These are phyloP conservation scores for Fusarium veterinarium DNA, from an alignment of 2,329 filamentous ascomycete species.

Conservation along the genomic window DNA sequence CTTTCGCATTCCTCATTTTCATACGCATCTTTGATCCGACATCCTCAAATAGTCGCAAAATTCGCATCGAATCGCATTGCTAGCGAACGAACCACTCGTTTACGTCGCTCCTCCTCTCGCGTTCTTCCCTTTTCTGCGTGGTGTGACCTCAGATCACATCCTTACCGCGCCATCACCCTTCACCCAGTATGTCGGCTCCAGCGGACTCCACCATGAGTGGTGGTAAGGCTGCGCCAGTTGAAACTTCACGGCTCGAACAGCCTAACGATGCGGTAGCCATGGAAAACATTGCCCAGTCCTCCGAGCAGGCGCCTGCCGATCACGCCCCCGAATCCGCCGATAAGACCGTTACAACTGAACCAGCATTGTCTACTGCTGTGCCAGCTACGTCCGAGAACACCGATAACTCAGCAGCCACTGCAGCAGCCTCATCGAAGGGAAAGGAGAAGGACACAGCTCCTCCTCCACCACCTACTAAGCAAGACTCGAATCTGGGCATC, in stretches of 20 bases:
- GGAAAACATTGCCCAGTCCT: slow-evolving; percentile 48
- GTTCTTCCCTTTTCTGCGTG: slow-evolving; percentile 34
- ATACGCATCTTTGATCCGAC: slow-evolving; percentile 32
- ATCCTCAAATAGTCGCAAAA: slow-evolving; percentile 19
- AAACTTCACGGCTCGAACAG: slow-evolving; percentile 48
- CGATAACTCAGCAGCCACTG: slow-evolving; percentile 32
- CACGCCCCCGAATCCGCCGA: slow-evolving; percentile 32
- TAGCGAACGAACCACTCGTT: slow-evolving; percentile 38
- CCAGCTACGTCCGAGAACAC: slow-evolving; percentile 33
- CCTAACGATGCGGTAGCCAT: slow-evolving; percentile 54
- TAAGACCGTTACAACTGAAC: slow-evolving; percentile 27
- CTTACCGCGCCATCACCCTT: slow-evolving; percentile 32
- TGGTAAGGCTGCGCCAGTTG: slow-evolving; percentile 45
- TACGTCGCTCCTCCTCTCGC: slow-evolving; percentile 13
- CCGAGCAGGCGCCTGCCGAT: slow-evolving; percentile 31
- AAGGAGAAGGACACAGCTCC: slow-evolving; percentile 50
- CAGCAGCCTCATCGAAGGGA: slow-evolving; percentile 46
- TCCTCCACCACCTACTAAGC: slow-evolving; percentile 46
- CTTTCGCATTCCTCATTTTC: slow-evolving; percentile 28
- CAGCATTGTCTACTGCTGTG: slow-evolving; percentile 28
- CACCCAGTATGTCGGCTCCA: slow-evolving; percentile 47
- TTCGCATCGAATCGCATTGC: slow-evolving; percentile 9
- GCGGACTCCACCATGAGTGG: slow-evolving; percentile 49
- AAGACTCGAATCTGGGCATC: slow-evolving; percentile 56
- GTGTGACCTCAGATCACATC: slow-evolving; percentile 43